phyloP scores from a whole-genome alignment of 805 yeast species.

The Jamesozyma spencerorum region DNA sequence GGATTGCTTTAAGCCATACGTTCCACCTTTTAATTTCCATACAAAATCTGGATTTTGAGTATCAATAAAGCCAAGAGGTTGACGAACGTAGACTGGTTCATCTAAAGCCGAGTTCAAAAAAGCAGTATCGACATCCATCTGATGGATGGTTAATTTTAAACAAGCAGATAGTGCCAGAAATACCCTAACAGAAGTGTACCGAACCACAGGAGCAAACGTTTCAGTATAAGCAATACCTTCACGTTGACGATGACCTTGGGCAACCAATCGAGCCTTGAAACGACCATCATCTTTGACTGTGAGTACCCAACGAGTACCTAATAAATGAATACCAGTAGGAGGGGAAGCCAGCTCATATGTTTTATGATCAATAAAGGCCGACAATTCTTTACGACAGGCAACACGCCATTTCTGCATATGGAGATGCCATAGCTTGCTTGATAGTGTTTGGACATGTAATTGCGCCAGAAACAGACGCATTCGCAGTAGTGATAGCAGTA shows the following conservation, averaged over 20 bases:
- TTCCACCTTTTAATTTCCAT: slow-evolving; percentile 8
- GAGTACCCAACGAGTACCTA: slow-evolving; percentile 16
- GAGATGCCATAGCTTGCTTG: too few relatives aligned
- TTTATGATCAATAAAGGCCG: slow-evolving; percentile 4
- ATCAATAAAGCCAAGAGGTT: slow-evolving; percentile 7
- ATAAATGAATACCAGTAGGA: slow-evolving; percentile 5
- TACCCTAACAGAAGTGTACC: slow-evolving; percentile 13
- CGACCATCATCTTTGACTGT: slow-evolving; percentile 9
- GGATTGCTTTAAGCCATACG: slow-evolving; percentile 12
- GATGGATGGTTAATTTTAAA: slow-evolving; percentile 6
- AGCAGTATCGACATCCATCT: slow-evolving; percentile 20
- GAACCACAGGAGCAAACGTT: slow-evolving; percentile 24
- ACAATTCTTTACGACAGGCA: slow-evolving; percentile 4
- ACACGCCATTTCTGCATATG: slow-evolving; percentile 3
- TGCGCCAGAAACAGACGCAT: too few relatives aligned
- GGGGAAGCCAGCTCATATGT: slow-evolving; percentile 7
- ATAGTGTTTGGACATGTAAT: too few relatives aligned
- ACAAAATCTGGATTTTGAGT: slow-evolving; percentile 4
- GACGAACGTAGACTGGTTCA: slow-evolving; percentile 4
- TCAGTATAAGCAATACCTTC: slow-evolving; percentile 21
- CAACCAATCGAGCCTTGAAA: slow-evolving; percentile 22
- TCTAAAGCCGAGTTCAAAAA: slow-evolving; percentile 10
- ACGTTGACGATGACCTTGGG: slow-evolving; percentile 18
- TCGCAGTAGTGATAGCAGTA: too few relatives aligned
- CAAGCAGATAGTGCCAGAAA: slow-evolving; percentile 6